phyloP scores from a whole-genome alignment of 495 filamentous ascomycete species.

The Penicillium nucicola region DNA sequence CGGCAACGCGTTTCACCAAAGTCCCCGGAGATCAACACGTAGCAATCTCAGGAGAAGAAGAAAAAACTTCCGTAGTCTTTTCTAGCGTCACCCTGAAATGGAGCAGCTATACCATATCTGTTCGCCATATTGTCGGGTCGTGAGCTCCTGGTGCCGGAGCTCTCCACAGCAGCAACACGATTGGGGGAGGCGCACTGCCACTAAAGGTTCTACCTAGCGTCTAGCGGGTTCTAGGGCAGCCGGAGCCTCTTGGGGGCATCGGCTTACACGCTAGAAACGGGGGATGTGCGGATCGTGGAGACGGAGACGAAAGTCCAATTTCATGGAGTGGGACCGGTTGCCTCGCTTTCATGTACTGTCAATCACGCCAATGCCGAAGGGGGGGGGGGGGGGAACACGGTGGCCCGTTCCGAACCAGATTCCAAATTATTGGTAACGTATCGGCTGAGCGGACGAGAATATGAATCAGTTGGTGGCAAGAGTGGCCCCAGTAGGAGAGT shows the following conservation, averaged over 20 bases:
- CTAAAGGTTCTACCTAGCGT: constrained; percentile 11
- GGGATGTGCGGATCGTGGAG: constrained; percentile 29
- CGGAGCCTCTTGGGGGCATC: constrained; percentile 7
- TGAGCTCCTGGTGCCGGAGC: not conserved
- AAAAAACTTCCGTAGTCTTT: not conserved
- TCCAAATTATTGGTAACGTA: constrained; percentile 6
- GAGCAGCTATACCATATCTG: not conserved
- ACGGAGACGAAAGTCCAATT: constrained; percentile 14
- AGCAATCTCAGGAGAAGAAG: not conserved
- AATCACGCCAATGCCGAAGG: constrained; percentile 14
- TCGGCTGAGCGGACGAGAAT: not conserved
- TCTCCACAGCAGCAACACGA: constrained; percentile 5
- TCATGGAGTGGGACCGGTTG: constrained; percentile 19
- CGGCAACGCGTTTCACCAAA: not conserved
- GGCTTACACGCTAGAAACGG: constrained; percentile 19
- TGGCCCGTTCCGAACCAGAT: constrained; percentile 16
- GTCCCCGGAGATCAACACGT: not conserved
- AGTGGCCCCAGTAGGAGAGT: not conserved
- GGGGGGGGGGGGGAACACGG: constrained; percentile 11
- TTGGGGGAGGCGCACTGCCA: constrained; percentile 20
- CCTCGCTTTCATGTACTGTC: constrained; percentile 19
- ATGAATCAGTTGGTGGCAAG: not conserved
- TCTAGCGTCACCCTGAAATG: not conserved
- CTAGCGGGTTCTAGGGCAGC: constrained; percentile 25
- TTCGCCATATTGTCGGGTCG: not conserved